Base-by-base conservation (phyloP, 805 yeast species). In the Wickerhamomyces pijperi region DNA sequence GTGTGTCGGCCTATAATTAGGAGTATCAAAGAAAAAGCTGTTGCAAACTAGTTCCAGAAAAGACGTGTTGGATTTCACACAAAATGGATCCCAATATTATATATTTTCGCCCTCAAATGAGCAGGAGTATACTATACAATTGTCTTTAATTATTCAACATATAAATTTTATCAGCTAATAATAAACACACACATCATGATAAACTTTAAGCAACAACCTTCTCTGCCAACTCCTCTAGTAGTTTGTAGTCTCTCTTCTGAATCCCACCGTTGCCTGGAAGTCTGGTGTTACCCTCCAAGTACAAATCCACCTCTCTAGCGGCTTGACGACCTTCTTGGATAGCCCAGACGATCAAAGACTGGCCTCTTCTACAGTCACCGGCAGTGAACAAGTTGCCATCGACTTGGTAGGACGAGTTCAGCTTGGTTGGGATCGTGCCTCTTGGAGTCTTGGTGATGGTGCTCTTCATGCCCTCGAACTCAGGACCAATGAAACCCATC, bases 291-390 rank as follows among this genome's bases (percentile, higher is more conserved):
- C 90, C 88, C 77, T 78, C 76, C 59, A 90, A 69, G 60, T 61
- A 82, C 50, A 68, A 60, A 58, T 90, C 98, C 46, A 90, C 94
- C 51, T 85, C 87, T 49, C 95, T 74, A 29, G 98, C 98, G 75
- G 96, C 87, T 64, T 90, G 96, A 69, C 97, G 80, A 49, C 98
- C 98, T 66, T 90, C 98, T 67, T 92, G 97, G 51, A 90, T 90
- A 66, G 97, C 98, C 97, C 97, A 92, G 40, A 90, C 98, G 60
- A 90, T 90, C 61, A 90, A 74, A 2, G 96, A 85, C 69, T 90
- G 98, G 21, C 98, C 98, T 66, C 97, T 80, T 71, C 98, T 82
- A 67, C 97, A 92, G 63, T 90, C 98, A 65, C 98, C 98, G 37
- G 97, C 97, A 36, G 96, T 85, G 56, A 88, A 90, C 44, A 87